phyloP scores from a whole-genome alignment of 495 filamentous ascomycete genomes.

The Penicillium maclennaniae region DNA sequence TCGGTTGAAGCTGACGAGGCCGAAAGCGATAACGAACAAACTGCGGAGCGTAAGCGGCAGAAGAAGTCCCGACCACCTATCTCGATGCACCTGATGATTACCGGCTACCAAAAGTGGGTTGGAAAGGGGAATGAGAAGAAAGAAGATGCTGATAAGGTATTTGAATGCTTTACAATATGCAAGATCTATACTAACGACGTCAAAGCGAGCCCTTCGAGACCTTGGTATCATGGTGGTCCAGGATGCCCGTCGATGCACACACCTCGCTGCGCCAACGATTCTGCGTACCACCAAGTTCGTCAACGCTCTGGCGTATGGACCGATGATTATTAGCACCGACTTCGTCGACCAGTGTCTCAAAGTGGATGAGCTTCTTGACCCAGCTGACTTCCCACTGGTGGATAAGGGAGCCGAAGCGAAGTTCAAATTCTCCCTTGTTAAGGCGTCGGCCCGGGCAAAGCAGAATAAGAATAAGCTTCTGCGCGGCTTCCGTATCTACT shows the following conservation, averaged over 20 bases:
- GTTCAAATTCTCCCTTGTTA: conserved; percentile 62
- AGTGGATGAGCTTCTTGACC: conserved; percentile 54
- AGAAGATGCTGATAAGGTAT: conserved; percentile 77
- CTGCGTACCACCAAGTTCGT: conserved; percentile 93
- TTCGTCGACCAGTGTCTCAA: conserved; percentile 74
- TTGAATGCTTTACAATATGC: conserved; percentile 19
- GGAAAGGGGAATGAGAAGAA: conserved; percentile 57
- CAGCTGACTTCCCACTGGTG: conserved; percentile 58
- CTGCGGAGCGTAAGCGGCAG: conserved; percentile 53
- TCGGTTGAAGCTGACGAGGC: conserved; percentile 40
- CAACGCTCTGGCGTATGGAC: conserved; percentile 72
- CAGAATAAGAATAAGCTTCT: conserved; percentile 73
- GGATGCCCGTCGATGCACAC: conserved; percentile 69
- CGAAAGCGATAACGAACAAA: conserved; percentile 53
- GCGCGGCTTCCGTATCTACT: conserved; percentile 69
- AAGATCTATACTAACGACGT: conserved; percentile 18
- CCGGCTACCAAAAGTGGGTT: conserved; percentile 76
- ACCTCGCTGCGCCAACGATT: conserved; percentile 82
- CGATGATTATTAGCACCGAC: conserved; percentile 66
- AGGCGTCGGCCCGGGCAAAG: conserved; percentile 64
- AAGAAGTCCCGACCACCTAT: conserved; percentile 60
- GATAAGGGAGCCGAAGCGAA: conserved; percentile 68
- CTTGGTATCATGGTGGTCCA: conserved; percentile 77
- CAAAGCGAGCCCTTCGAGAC: conserved; percentile 73
- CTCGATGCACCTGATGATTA: conserved; percentile 68